A percentile compares a stretch with the other conserved stretches of the same genome.
These are phyloP conservation scores for Prasinococcaceae sp. DNA, from an alignment of 139 green algal genomes.

Conservation along the genomic window DNA sequence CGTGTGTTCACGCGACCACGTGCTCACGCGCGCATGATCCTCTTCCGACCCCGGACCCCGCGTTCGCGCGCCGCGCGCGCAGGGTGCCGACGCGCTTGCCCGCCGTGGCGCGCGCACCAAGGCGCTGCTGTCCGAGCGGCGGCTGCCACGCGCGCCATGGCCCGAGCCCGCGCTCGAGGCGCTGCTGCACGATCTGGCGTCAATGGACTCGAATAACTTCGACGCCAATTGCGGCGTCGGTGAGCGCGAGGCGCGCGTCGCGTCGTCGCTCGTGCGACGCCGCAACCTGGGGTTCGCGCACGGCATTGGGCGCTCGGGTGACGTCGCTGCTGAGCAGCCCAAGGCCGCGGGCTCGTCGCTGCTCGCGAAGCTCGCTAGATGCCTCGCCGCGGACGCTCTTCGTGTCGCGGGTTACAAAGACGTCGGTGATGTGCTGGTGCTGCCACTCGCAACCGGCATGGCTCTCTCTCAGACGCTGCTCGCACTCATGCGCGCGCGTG, in stretches of 20 bases:
- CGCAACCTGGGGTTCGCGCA: constrained; percentile 71
- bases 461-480: constrained; percentile 59
- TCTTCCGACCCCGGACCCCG: too few species aligned
- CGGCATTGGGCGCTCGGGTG: constrained; percentile 77
- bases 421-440: constrained; percentile 45
- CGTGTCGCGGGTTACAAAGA: constrained; percentile 17
- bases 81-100: too few species aligned
- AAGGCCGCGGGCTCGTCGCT: constrained; percentile 79
- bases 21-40: too few species aligned
- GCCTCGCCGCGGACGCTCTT: constrained; percentile 54
- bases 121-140: constrained; percentile 48
- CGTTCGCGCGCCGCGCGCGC: too few species aligned
- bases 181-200: constrained; percentile 67
- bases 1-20: too few species aligned
- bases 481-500: constrained; percentile 26
- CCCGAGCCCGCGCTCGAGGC: constrained; percentile 72
- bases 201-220: constrained; percentile 97
- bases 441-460: constrained; percentile 88
- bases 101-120: too few species aligned
- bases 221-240: constrained; percentile 73
- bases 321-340: constrained; percentile 86
- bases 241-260: constrained; percentile 78
- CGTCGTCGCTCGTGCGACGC: constrained; percentile 49
- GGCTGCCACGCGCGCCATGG: constrained; percentile 61
- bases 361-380: constrained; percentile 50